Percentiles rank a stretch among this genome's conserved stretches.
Evolutionary conservation across 2,329 filamentous ascomycete species (phyloP).

Genomic region (Diaporthe aspalathi): DNA sequence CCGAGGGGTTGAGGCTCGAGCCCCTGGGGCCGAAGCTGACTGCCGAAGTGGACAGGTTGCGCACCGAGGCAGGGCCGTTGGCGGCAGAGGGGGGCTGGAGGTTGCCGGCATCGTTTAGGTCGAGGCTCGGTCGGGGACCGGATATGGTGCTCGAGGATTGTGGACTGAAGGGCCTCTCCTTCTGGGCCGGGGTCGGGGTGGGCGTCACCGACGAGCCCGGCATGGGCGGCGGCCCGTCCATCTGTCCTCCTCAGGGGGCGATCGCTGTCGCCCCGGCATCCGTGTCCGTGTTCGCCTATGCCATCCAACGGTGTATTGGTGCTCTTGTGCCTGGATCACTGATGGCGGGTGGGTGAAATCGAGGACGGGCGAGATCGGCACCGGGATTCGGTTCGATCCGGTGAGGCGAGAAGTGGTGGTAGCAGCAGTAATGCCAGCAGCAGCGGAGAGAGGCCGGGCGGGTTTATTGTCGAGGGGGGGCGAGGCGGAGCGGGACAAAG

Average conservation of each 20-base stretch:
- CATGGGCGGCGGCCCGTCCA: conserved; percentile 56
- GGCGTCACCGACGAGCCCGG: conserved; percentile 65
- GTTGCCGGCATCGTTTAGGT: conserved; percentile 61
- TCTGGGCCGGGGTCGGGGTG: conserved; percentile 48
- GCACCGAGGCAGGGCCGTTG: conserved; percentile 54
- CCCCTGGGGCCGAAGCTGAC: conserved; percentile 75
- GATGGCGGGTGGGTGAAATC: background rate
- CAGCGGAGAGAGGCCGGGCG: background rate
- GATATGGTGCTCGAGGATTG: conserved; percentile 56
- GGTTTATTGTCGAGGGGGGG: conserved; percentile 1
- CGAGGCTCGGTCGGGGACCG: conserved; percentile 61
- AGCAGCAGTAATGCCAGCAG: background rate
- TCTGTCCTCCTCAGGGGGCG: conserved; percentile 48
- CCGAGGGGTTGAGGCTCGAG: conserved; percentile 76
- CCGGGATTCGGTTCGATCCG: background rate
- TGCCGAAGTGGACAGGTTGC: conserved; percentile 63
- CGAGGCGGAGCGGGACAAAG: conserved; percentile 1
- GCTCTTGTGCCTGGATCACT: background rate
- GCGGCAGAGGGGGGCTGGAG: conserved; percentile 59
- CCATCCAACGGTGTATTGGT: conserved; percentile 30
- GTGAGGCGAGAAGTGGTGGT: background rate
- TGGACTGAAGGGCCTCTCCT: conserved; percentile 59
- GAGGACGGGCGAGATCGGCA: conserved; percentile 4
- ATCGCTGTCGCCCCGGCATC: conserved; percentile 45
- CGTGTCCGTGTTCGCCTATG: conserved; percentile 39